Base-by-base conservation (phyloP, 495 filamentous ascomycete species). In the Aspergillus campestris region DNA sequence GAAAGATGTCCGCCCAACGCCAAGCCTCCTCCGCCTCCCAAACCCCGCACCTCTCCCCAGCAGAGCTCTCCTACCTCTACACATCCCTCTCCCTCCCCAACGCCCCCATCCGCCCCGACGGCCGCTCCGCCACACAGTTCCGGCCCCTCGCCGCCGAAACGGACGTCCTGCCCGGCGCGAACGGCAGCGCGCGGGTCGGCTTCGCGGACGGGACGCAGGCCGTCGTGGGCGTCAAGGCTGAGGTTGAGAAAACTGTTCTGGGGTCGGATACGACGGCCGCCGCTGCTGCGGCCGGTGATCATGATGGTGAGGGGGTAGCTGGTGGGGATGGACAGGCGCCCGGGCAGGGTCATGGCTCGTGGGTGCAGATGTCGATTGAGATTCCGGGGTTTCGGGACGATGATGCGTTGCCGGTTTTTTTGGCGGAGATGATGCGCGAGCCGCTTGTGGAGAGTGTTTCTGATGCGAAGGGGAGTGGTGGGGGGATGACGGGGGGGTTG, bases 131-230 rank as follows among this genome's bases (percentile, higher is more conserved):
- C 6, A 84, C 81, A 11, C 86, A 94, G 59, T 97, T 97, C 73
- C 89, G 92, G 3, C 89, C 90, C 0, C 68, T 98, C 3, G 71
- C 83, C 8, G 94, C 94, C 47, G 94, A 97, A 66, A 83, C 84
- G 6, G 85, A 85, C 33, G 87, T 97, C 41, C 79, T 98, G 0
- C 89, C 94, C 0, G 79, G 80, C 41, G 81, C 90, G 18, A 94
- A 96, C 61, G 92, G 94, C 38, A 90, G 85, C 66, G 90, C 92
- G 47, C 81, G 94, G 33, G 79, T 98, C 37, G 91, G 89, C 45
- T 94, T 95, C 63, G 86, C 88, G 9, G 92, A 97, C 60, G 94
- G 94, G 35, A 91, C 86, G 2, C 91, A 98, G 65, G 92, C 90
- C 6, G 82, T 97, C 47, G 91, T 95, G 14, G 92, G 92, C 30